Conservation (phyloP, 306 rosid genomes). For the Lathyrus tuberosus region DNA sequence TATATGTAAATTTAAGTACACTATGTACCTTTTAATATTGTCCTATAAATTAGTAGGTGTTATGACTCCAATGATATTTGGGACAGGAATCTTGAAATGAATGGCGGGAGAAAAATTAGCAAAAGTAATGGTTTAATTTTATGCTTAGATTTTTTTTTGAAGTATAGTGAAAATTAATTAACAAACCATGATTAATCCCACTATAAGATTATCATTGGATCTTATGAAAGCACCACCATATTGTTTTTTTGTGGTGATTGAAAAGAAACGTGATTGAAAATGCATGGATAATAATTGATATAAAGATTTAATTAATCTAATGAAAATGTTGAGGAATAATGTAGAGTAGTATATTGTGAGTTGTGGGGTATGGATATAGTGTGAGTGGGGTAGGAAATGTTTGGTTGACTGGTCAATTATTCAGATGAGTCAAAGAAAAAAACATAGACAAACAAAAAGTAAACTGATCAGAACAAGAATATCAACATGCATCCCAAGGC, state of each 20-base stretch:
- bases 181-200: constrained; percentile 59
- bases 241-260: constrained; percentile 6
- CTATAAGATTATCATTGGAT: constrained; percentile 47
- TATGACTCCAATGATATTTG: constrained; percentile 32
- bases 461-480: constrained; percentile 44
- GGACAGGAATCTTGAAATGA: constrained; percentile 54
- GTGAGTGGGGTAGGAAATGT: constrained; percentile 50
- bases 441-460: constrained; percentile 42
- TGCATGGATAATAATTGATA: constrained; percentile 12
- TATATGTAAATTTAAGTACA: background rate
- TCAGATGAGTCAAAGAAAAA: constrained; percentile 38
- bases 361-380: constrained; percentile 39
- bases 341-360: constrained; percentile 22
- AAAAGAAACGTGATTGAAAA: constrained; percentile 14
- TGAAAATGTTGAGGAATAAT: constrained; percentile 3
- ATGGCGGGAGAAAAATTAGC: constrained; percentile 57
- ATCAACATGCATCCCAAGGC: constrained; percentile 38
- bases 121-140: constrained; percentile 29
- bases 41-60: constrained; percentile 29
- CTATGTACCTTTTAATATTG: constrained; percentile 1
- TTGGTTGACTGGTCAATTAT: constrained; percentile 68
- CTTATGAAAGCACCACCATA: constrained; percentile 28
- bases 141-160: too few relatives aligned
- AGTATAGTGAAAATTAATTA: constrained; percentile 45
- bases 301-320: background rate